Percentiles rank a stretch among this genome's conserved stretches.
These are phyloP conservation scores for Stachybotrys elegans DNA, from an alignment of 2,329 filamentous ascomycete genomes.

Conservation along the genomic window DNA sequence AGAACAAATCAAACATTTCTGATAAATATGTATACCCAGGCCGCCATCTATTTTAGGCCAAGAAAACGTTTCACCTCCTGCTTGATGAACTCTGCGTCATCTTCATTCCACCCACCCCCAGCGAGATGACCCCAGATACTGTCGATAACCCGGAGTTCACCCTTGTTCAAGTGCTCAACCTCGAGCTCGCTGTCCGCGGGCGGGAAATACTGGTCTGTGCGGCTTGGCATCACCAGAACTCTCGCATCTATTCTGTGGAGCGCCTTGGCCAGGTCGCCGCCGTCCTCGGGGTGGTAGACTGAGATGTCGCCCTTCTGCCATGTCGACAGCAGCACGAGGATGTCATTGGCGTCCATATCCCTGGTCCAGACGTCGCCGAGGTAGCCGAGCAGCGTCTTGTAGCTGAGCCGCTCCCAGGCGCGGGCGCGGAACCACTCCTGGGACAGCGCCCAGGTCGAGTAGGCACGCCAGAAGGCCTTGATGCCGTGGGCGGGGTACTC, in stretches of 20 bases:
- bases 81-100: slow-evolving; percentile 24
- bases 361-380: slow-evolving; percentile 20
- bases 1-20: too few relatives aligned
- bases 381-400: slow-evolving; percentile 30
- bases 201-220: slow-evolving; percentile 64
- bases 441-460: slow-evolving; percentile 41
- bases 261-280: slow-evolving; percentile 39
- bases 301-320: slow-evolving; percentile 38
- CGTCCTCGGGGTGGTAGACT: slow-evolving; percentile 11
- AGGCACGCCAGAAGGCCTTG: slow-evolving; percentile 38
- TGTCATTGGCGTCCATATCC: slow-evolving; percentile 31
- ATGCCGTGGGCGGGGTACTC: slow-evolving; percentile 22
- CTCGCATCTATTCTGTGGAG: slow-evolving; percentile 58
- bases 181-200: slow-evolving; percentile 27
- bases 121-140: slow-evolving; percentile 32
- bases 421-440: slow-evolving; percentile 38
- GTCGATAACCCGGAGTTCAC: slow-evolving; percentile 24
- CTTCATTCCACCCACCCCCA: slow-evolving; percentile 21
- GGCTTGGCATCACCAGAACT: slow-evolving; percentile 54
- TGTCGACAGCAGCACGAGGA: slow-evolving; percentile 35
- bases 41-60: too few relatives aligned
- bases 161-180: slow-evolving; percentile 19
- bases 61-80: too few relatives aligned
- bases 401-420: slow-evolving; percentile 30
- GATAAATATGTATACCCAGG: too few relatives aligned